Evolutionary conservation across 306 rosid genomes (phyloP).

Genomic region (Senna siamea): DNA sequence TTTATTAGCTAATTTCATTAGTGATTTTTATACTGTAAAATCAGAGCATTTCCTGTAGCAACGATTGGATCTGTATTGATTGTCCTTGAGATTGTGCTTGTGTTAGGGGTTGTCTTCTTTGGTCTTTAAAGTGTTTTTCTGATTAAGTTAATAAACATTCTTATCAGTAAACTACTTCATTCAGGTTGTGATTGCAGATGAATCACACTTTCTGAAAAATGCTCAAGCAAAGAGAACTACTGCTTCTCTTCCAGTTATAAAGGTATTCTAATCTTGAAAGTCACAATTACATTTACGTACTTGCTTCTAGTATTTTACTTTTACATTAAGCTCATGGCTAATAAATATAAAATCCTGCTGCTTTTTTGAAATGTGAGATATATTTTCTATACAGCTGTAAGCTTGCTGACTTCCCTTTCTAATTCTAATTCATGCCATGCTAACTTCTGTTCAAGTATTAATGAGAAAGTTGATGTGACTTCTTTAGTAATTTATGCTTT

Average conservation of each 20-base stretch:
- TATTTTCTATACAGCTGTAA: neutral
- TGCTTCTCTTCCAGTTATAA: slow-evolving; percentile 81
- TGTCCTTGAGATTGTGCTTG: slow-evolving; percentile 14
- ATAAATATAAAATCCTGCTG: slow-evolving; percentile 4
- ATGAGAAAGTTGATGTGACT: neutral
- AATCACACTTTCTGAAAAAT: slow-evolving; percentile 92
- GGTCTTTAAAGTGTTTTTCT: neutral
- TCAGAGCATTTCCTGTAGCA: slow-evolving; percentile 22
- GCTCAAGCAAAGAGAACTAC: slow-evolving; percentile 97
- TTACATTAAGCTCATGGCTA: slow-evolving; percentile 13
- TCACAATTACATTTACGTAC: slow-evolving; percentile 15
- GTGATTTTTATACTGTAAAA: slow-evolving; percentile 3
- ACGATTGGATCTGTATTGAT: neutral
- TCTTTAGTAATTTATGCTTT: neutral
- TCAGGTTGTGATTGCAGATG: slow-evolving; percentile 99
- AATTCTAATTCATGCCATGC: neutral
- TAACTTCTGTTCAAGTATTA: neutral
- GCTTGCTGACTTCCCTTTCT: neutral
- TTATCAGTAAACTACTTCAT: slow-evolving; percentile 42
- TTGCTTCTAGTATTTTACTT: slow-evolving; percentile 30
- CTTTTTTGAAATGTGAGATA: neutral
- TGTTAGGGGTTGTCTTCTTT: neutral
- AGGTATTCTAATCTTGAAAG: slow-evolving; percentile 58
- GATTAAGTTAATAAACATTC: slow-evolving; percentile 29
- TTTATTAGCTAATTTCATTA: neutral